These are phyloP conservation scores for Cryptococcus deneoformans DNA, from an alignment of 1,284 basidiomycete genomes.

Conservation along the genomic window DNA sequence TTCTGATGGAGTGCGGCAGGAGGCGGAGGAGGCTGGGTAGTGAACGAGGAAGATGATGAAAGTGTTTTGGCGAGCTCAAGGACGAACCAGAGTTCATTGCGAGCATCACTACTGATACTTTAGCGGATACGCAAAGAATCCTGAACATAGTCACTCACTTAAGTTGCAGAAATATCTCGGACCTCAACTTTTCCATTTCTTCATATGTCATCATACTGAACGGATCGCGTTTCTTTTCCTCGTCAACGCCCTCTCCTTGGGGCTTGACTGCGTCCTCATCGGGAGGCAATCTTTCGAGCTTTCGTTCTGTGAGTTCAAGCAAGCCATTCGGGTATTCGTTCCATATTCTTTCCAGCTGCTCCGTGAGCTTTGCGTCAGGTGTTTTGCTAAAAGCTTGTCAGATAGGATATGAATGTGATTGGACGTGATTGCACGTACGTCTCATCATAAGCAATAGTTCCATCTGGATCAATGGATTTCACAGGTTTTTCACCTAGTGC, in stretches of 20 bases:
- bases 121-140: neutral
- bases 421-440: slow-evolving; percentile 10
- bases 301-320: slow-evolving; percentile 33
- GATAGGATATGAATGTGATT: neutral
- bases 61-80: slow-evolving; percentile 43
- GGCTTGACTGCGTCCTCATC: slow-evolving; percentile 17
- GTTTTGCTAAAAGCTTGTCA: slow-evolving; percentile 13
- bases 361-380: slow-evolving; percentile 23
- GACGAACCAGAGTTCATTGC: slow-evolving; percentile 46
- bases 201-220: slow-evolving; percentile 29
- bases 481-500: slow-evolving; percentile 24
- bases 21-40: slow-evolving; percentile 31
- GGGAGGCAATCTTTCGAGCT: slow-evolving; percentile 15
- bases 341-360: slow-evolving; percentile 39
- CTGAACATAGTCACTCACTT: slow-evolving; percentile 28
- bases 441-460: slow-evolving; percentile 27
- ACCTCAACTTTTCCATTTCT: slow-evolving; percentile 40
- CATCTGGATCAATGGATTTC: slow-evolving; percentile 28
- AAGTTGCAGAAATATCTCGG: slow-evolving; percentile 30
- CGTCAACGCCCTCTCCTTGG: slow-evolving; percentile 6
- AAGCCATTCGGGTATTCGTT: slow-evolving; percentile 40
- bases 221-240: slow-evolving; percentile 12
- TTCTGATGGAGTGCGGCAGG: slow-evolving; percentile 8
- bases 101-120: slow-evolving; percentile 25
- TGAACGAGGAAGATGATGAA: slow-evolving; percentile 17